These are phyloP conservation scores for Cryptosporidium parvum DNA, from an alignment of 169 alveolate species.

Conservation along the genomic window DNA sequence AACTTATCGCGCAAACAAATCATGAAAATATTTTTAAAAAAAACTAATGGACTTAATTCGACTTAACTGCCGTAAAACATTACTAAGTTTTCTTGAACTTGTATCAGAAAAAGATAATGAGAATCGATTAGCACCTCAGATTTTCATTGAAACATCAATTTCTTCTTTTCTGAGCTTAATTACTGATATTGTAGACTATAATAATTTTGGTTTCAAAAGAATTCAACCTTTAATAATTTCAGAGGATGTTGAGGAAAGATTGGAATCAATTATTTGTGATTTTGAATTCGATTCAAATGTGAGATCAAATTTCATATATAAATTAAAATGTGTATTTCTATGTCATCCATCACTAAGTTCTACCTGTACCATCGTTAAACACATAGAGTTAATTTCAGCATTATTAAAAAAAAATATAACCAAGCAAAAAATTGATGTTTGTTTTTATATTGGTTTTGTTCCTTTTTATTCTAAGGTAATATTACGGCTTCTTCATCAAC, in stretches of 20 bases:
- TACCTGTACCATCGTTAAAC: constrained; percentile 37
- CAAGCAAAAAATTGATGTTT: constrained; percentile 11
- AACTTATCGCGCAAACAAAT: constrained; percentile 8
- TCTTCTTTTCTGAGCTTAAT: constrained; percentile 56
- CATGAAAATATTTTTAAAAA: neutral
- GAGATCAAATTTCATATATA: constrained; percentile 10
- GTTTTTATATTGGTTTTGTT: constrained; percentile 63
- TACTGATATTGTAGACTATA: constrained; percentile 60
- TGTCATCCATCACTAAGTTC: constrained; percentile 69
- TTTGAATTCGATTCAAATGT: constrained; percentile 14
- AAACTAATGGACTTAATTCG: constrained; percentile 60
- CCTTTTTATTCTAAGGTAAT: constrained; percentile 54
- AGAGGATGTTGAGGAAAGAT: constrained; percentile 35
- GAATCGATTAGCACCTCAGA: constrained; percentile 14
- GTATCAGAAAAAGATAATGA: constrained; percentile 18
- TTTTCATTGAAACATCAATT: constrained; percentile 62
- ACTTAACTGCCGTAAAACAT: constrained; percentile 52
- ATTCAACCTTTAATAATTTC: constrained; percentile 41
- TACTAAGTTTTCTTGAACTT: constrained; percentile 25
- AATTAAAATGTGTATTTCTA: constrained; percentile 16
- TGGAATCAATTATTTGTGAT: constrained; percentile 43
- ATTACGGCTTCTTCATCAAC: constrained; percentile 36
- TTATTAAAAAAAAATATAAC: neutral
- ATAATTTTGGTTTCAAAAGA: constrained; percentile 50
- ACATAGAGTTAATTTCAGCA: constrained; percentile 25